Base-by-base conservation (phyloP, 1,284 basidiomycete species). In the Trametes polyzona region DNA sequence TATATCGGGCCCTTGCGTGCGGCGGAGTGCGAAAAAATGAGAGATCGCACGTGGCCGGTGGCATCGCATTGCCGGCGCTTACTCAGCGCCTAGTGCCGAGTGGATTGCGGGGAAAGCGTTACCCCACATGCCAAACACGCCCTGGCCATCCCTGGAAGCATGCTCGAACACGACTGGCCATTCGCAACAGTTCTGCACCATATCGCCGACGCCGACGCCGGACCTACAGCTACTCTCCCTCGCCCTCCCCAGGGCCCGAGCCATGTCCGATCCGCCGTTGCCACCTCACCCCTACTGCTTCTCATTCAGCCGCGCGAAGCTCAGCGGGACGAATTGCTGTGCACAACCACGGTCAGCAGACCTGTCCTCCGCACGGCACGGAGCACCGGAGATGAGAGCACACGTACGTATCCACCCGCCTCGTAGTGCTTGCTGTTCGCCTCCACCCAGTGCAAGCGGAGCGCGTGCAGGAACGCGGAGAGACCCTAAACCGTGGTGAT, bases 361-460 rank as follows among this genome's bases (percentile, higher is more conserved):
- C 70, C 69, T 66, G 66, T 51, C 41, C 55, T 40, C 63, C 63
- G 63, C 65, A 47, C 33, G 32, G 51, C 67, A 68, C 64, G 40
- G 60, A 59, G 60, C 37, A 61, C 60, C 65, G 65, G 62, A 61
- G 61, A 63, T 59, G 56, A 67, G 57, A 59, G 39, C 62, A 56
- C 35, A 87, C 88, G 71, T 76, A 91, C 88, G 80, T 94, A 88
- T 69, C 95, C 94, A 58, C 84, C 90, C 35, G 93, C 95, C 76
- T 91, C 87, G 75, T 93, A 98, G 73, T 96, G 94, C 82, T 98
- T 98, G 77, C 94, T 95, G 78, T 96, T 96, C 47, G 90, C 92
- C 75, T 98, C 96, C 63, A 98, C 96, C 95, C 96, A 98, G 74
- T 98, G 96, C 66, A 99, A 82, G 74, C 97, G 90, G 61, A 99